A percentile compares a stretch with the other conserved stretches of the same genome.
These are phyloP conservation scores for Aquilaria yunnanensis DNA, from an alignment of 345 rosid genomes.

Conservation along the genomic window DNA sequence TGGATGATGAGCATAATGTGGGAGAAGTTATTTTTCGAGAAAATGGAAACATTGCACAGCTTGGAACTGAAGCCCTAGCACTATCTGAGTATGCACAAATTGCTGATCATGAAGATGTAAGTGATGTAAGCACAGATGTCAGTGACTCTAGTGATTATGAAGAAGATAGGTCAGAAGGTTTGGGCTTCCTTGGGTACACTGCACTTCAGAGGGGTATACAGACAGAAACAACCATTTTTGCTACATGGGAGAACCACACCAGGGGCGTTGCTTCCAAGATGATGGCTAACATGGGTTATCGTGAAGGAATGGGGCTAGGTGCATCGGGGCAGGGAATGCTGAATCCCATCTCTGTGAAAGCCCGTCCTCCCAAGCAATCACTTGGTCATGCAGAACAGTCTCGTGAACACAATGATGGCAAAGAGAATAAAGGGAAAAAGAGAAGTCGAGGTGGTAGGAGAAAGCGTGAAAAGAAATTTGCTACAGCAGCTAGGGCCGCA, in stretches of 20 bases:
- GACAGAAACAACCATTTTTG: slow-evolving; percentile 72
- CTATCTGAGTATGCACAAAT: slow-evolving; percentile 54
- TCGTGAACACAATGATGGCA: slow-evolving; percentile 30
- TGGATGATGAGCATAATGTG: slow-evolving; percentile 57
- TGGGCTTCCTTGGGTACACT: slow-evolving; percentile 62
- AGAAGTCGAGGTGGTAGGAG: slow-evolving; percentile 90
- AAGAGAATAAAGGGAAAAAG: slow-evolving; percentile 45
- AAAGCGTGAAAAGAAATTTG: slow-evolving; percentile 78
- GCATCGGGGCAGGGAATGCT: slow-evolving; percentile 83
- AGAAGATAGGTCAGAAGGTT: slow-evolving; percentile 51
- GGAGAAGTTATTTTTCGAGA: slow-evolving; percentile 73
- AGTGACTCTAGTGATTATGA: slow-evolving; percentile 55
- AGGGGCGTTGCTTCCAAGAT: slow-evolving; percentile 93
- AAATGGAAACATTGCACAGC: slow-evolving; percentile 57
- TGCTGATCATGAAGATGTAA: slow-evolving; percentile 52
- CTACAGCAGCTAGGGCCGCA: slow-evolving; percentile 61
- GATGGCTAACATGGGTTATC: slow-evolving; percentile 97
- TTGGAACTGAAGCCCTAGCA: slow-evolving; percentile 50
- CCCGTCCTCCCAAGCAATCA: slow-evolving; percentile 78
- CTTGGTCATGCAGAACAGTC: slow-evolving; percentile 68
- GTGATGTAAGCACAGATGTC: slow-evolving; percentile 47
- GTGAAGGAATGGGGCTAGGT: slow-evolving; percentile 94
- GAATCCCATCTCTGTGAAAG: slow-evolving; percentile 72
- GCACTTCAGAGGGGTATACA: slow-evolving; percentile 56
- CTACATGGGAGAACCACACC: slow-evolving; percentile 96